Evolutionary conservation across 2,329 filamentous ascomycete species (phyloP).

Genomic region (Sporothrix schenckii): DNA sequence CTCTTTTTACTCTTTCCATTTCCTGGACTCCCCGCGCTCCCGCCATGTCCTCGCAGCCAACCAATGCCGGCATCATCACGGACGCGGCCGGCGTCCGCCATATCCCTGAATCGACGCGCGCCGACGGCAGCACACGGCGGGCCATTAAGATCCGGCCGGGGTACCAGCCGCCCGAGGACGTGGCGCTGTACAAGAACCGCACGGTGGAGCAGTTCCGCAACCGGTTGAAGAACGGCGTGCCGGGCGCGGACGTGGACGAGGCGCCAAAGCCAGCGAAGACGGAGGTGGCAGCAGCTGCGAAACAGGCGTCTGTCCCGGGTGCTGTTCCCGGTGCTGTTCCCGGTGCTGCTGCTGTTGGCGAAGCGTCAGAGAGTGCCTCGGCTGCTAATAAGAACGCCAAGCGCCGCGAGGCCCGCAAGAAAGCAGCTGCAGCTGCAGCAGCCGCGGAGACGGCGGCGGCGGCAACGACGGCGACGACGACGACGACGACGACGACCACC

Average conservation of each 20-base stretch:
- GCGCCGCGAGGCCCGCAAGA: slow-evolving; percentile 64
- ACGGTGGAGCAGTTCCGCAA: slow-evolving; percentile 84
- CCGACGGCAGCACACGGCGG: slow-evolving; percentile 89
- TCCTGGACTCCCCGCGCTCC: neutral
- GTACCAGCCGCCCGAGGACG: slow-evolving; percentile 91
- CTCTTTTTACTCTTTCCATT: neutral
- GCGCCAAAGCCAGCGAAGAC: neutral
- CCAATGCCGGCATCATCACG: slow-evolving; percentile 74
- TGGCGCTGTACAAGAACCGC: slow-evolving; percentile 93
- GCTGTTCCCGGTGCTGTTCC: slow-evolving; percentile 21
- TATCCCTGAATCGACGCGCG: slow-evolving; percentile 82
- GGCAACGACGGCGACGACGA: slow-evolving; percentile 44
- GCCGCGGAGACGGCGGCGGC: neutral
- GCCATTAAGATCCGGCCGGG: slow-evolving; percentile 94
- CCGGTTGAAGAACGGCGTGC: slow-evolving; percentile 69
- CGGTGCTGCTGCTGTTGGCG: neutral
- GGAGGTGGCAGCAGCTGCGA: neutral
- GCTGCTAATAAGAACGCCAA: slow-evolving; percentile 86
- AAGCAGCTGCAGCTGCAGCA: slow-evolving; percentile 36
- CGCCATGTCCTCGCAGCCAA: slow-evolving; percentile 32
- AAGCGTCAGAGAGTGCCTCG: slow-evolving; percentile 47
- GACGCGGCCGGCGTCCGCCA: slow-evolving; percentile 81
- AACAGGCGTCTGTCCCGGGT: neutral
- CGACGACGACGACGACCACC: slow-evolving; percentile 60
- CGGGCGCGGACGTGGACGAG: slow-evolving; percentile 64